A percentile compares a stretch with the other conserved stretches of the same genome.
Evolutionary conservation across 257 asterid species (phyloP).

Genomic region (Cynanchum wilfordii): DNA sequence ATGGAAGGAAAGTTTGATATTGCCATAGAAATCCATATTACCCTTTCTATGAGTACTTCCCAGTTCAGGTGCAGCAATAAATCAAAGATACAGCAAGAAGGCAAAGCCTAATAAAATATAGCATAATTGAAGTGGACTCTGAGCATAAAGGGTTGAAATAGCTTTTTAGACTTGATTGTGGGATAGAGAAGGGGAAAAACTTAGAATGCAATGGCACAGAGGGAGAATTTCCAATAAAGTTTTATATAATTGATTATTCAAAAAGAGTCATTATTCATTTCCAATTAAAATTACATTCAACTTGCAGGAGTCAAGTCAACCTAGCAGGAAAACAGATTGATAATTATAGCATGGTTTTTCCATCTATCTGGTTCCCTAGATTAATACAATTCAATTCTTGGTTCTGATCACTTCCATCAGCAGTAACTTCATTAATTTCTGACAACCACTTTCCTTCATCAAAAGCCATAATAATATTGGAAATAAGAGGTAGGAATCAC

Average conservation of each 20-base stretch:
- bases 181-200: neutral
- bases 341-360: neutral
- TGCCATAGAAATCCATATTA: neutral
- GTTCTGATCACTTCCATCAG: neutral
- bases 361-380: too few relatives aligned
- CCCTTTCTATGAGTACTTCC: neutral
- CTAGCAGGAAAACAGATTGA: neutral
- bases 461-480: too few relatives aligned
- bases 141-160: neutral
- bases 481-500: neutral
- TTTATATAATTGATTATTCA: neutral
- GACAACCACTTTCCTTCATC: neutral
- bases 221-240: neutral
- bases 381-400: neutral
- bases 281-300: neutral
- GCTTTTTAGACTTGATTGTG: neutral
- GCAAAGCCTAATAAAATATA: neutral
- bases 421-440: neutral
- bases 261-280: neutral
- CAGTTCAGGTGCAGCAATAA: neutral
- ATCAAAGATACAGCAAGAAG: neutral
- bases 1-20: neutral
- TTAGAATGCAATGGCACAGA: neutral
- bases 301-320: neutral
- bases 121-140: neutral